phyloP scores from a whole-genome alignment of 2,329 filamentous ascomycete genomes.

The Monilinia laxa region DNA sequence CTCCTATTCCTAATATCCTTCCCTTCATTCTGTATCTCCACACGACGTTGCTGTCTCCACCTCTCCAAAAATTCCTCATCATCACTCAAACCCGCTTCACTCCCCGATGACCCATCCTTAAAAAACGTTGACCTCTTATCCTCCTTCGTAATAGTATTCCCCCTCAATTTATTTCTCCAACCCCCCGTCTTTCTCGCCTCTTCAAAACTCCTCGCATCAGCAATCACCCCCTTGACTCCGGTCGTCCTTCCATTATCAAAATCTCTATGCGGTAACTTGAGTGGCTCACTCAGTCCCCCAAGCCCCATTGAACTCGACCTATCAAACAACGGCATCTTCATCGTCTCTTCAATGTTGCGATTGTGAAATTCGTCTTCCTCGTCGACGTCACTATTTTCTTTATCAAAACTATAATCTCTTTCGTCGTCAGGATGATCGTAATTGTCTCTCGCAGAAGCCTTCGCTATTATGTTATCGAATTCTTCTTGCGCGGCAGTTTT shows the following conservation, averaged over 20 bases:
- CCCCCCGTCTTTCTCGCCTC: conserved; percentile 53
- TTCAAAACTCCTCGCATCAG: conserved; percentile 76
- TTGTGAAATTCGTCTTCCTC: conserved; percentile 44
- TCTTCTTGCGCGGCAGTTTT: conserved; percentile 64
- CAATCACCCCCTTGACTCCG: conserved; percentile 84
- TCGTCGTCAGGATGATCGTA: conserved; percentile 55
- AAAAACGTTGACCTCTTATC: conserved; percentile 33
- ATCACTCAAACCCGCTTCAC: conserved; percentile 42
- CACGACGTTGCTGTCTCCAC: conserved; percentile 79
- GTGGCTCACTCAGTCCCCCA: conserved; percentile 27
- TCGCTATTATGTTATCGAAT: conserved; percentile 61
- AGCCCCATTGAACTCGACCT: conserved; percentile 37
- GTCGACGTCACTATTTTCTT: conserved; percentile 56
- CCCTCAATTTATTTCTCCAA: conserved; percentile 49
- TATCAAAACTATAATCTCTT: conserved; percentile 51
- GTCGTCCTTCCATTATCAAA: conserved; percentile 71
- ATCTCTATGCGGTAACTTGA: conserved; percentile 61
- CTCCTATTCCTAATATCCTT: conserved; percentile 61
- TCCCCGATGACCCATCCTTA: conserved; percentile 29
- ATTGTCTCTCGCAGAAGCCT: conserved; percentile 45
- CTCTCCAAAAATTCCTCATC: conserved; percentile 83
- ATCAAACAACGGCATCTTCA: conserved; percentile 62
- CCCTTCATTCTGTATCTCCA: conserved; percentile 69
- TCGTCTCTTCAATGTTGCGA: conserved; percentile 59
- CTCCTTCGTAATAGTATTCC: conserved; percentile 27